Base-by-base conservation (phyloP, 2,329 filamentous ascomycete genomes). In the Aspergillus sp. region DNA sequence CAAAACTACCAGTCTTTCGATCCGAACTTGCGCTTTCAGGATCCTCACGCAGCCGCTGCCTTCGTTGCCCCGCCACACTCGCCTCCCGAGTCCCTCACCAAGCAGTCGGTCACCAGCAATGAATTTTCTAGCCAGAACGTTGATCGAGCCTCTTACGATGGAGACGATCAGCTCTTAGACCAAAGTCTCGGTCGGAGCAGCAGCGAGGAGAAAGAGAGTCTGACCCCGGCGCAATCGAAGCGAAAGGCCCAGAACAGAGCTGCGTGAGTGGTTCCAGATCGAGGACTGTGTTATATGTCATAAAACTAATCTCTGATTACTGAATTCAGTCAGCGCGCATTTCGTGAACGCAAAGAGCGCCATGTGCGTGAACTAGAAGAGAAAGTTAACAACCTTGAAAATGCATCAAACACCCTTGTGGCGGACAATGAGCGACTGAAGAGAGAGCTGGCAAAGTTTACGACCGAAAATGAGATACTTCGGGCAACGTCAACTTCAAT, bases 271-370 rank as follows among this genome's bases (percentile, higher is more conserved):
- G 15, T 23, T 17, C 7, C 79, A 55, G 58, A 36, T 47, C 36
- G 48, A 30, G 43, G 45, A 63, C 23, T n/a, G 17, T 28, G 12
- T 43, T 39, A 30, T 23, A 21, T 45, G 25, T 39, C 19, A 25
- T 8, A 8, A 2, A 15, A 28, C n/a, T 41, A 39, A 28, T 13
- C 2, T 13, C 43, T 28, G 28, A 4, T 38, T 21, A 2, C 10
- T 8, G 36, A 43, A 13, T 23, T n/a, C 61, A 97, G 94, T 51
- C 95, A 98, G 83, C 89, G 94, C 69, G 94, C 95, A 32, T 98
- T 98, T 76, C 91, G 94, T 62, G 94, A 98, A 78, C 89, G 94
- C 68, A 98, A 98, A 77, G 94, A 98, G 76, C 89, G 89, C 60
- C 93, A 96, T 72, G 92, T 98, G 64, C 93, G 93, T 75, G 92